These are phyloP conservation scores for Stagonosporopsis cucurbitacearum DNA, from an alignment of 2,329 filamentous ascomycete species.

Conservation along the genomic window DNA sequence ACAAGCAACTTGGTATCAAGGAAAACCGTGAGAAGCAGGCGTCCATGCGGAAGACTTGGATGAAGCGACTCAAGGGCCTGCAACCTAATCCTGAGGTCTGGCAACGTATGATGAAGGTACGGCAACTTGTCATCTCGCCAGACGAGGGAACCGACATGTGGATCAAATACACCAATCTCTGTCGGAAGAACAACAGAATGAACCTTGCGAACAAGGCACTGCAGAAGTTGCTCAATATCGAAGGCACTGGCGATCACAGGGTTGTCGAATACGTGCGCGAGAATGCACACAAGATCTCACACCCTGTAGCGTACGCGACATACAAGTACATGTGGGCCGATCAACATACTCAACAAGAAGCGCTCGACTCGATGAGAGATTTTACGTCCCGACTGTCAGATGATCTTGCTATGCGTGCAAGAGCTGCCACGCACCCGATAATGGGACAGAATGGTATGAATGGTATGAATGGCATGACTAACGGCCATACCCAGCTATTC, in stretches of 20 bases:
- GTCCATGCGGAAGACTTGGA: constrained; percentile 93
- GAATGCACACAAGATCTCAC: constrained; percentile 59
- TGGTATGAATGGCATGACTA: constrained; percentile 52
- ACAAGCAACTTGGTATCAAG: constrained; percentile 77
- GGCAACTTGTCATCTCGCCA: constrained; percentile 88
- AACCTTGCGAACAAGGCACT: constrained; percentile 95
- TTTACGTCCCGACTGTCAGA: constrained; percentile 67
- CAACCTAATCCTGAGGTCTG: constrained; percentile 98
- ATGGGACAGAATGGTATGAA: constrained; percentile 48
- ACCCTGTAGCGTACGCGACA: constrained; percentile 93
- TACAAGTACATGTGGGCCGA: constrained; percentile 97
- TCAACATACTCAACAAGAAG: constrained; percentile 44
- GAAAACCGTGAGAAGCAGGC: constrained; percentile 83
- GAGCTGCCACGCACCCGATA: constrained; percentile 46
- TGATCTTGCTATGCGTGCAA: constrained; percentile 57
- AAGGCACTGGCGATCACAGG: constrained; percentile 36
- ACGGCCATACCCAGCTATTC: constrained; percentile 46
- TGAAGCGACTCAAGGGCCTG: constrained; percentile 90
- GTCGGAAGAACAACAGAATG: constrained; percentile 93
- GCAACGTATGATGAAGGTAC: constrained; percentile 96
- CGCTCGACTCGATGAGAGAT: constrained; percentile 65
- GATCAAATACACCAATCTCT: constrained; percentile 99
- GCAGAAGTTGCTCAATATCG: constrained; percentile 75
- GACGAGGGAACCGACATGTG: constrained; percentile 98
- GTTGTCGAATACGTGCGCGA: constrained; percentile 45